Evolutionary conservation across 345 rosid genomes (phyloP).

Genomic region (Leavenworthia alabamica): DNA sequence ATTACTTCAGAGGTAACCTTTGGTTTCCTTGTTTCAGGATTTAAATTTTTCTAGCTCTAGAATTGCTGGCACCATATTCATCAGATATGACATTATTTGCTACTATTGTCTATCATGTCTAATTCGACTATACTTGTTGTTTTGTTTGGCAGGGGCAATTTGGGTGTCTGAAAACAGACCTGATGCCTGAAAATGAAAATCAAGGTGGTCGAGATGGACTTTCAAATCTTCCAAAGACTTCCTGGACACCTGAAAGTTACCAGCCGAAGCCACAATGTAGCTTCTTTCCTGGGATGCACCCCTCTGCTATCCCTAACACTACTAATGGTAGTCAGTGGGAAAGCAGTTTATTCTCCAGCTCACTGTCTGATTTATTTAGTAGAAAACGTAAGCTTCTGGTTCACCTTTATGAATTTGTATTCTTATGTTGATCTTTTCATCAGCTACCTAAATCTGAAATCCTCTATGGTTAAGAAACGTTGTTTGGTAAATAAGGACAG

Average conservation of each 20-base stretch:
- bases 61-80: not conserved
- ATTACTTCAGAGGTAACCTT: conserved; percentile 47
- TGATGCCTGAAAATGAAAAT: conserved; percentile 44
- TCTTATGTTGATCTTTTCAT: not conserved
- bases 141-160: conserved; percentile 56
- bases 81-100: not conserved
- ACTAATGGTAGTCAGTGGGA: conserved; percentile 50
- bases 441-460: not conserved
- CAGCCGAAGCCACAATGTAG: conserved; percentile 41
- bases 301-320: conserved; percentile 29
- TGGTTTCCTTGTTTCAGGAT: not conserved
- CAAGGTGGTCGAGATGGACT: conserved; percentile 47
- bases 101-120: not conserved
- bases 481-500: not conserved
- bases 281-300: conserved; percentile 31
- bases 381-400: conserved; percentile 52
- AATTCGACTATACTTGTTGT: conserved; percentile 13
- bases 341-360: conserved; percentile 90
- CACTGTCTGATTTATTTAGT: conserved; percentile 70
- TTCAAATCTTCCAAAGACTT: conserved; percentile 37
- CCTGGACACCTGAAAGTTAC: conserved; percentile 37
- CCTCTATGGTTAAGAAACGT: not conserved
- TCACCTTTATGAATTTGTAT: conserved; percentile 1
- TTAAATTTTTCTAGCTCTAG: conserved; percentile 4
- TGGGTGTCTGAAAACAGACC: conserved; percentile 55